A percentile compares a stretch with the other conserved stretches of the same genome.
These are phyloP conservation scores for Nematodospora valgi DNA, from an alignment of 805 yeast genomes.

Conservation along the genomic window DNA sequence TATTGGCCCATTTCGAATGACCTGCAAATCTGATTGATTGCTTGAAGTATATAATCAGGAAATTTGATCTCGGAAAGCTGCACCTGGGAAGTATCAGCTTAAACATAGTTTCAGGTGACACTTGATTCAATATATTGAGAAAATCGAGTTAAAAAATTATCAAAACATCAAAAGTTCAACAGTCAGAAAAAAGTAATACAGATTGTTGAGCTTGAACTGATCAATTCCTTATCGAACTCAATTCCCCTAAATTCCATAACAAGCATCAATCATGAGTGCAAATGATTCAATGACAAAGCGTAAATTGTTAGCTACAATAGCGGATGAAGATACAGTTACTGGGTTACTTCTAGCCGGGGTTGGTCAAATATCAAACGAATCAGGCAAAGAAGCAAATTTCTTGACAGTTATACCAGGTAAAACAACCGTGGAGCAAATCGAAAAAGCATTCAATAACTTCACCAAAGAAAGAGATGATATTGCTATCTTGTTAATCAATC, in stretches of 20 bases:
- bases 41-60: too few relatives aligned
- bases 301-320: slow-evolving; percentile 85
- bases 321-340: slow-evolving; percentile 96
- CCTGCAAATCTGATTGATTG: slow-evolving; percentile 53
- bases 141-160: too few relatives aligned
- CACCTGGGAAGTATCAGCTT: too few relatives aligned
- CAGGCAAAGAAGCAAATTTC: slow-evolving; percentile 75
- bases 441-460: slow-evolving; percentile 68
- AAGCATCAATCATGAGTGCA: slow-evolving; percentile 17
- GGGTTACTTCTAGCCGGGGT: slow-evolving; percentile 94
- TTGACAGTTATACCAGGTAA: slow-evolving; percentile 71
- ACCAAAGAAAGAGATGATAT: slow-evolving; percentile 78
- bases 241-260: too few relatives aligned
- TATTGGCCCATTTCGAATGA: slow-evolving; percentile 94
- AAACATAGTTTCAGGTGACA: too few relatives aligned
- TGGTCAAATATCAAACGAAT: slow-evolving; percentile 73
- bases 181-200: too few relatives aligned
- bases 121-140: too few relatives aligned
- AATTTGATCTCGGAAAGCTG: too few relatives aligned
- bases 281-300: slow-evolving; percentile 59
- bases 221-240: too few relatives aligned
- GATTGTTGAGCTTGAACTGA: too few relatives aligned
- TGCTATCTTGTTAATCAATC: slow-evolving; percentile 90
- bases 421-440: slow-evolving; percentile 74
- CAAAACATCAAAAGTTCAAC: too few relatives aligned